These are phyloP conservation scores for Metschnikowia shivogae DNA, from an alignment of 805 yeast species.

Conservation along the genomic window DNA sequence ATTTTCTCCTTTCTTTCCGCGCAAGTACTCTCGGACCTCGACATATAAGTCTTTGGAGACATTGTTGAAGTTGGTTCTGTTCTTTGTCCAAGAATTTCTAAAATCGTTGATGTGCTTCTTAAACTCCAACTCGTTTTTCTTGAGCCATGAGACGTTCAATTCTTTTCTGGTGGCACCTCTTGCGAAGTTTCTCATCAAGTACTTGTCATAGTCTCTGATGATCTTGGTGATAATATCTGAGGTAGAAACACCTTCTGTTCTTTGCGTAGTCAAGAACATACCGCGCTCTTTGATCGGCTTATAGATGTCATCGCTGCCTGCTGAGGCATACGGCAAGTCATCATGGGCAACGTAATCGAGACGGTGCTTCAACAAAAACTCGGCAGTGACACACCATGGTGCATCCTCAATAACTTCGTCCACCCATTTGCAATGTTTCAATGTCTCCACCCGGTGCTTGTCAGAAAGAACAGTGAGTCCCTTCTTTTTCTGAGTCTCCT, in stretches of 20 bases:
- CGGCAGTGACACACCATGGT: conserved; percentile 91
- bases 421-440: conserved; percentile 94
- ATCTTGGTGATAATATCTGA: conserved; percentile 94
- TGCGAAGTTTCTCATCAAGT: conserved; percentile 93
- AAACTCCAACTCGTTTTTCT: conserved; percentile 92
- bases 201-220: conserved; percentile 93
- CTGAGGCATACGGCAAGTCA: conserved; percentile 88
- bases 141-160: conserved; percentile 93
- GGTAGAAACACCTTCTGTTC: conserved; percentile 95
- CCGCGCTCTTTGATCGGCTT: conserved; percentile 88
- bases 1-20: conserved; percentile 40
- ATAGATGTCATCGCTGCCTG: conserved; percentile 88
- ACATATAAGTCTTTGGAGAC: conserved; percentile 80
- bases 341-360: conserved; percentile 98
- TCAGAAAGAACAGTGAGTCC: conserved; percentile 91
- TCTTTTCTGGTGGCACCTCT: conserved; percentile 97
- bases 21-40: conserved; percentile 73
- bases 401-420: conserved; percentile 94
- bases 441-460: conserved; percentile 83
- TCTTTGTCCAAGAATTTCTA: conserved; percentile 77
- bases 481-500: conserved; percentile 84
- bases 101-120: conserved; percentile 87
- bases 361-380: conserved; percentile 69
- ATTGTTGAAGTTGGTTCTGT: conserved; percentile 61
- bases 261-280: conserved; percentile 87